Evolutionary conservation across 805 yeast species (phyloP).

Genomic region (Teunomyces atbi): DNA sequence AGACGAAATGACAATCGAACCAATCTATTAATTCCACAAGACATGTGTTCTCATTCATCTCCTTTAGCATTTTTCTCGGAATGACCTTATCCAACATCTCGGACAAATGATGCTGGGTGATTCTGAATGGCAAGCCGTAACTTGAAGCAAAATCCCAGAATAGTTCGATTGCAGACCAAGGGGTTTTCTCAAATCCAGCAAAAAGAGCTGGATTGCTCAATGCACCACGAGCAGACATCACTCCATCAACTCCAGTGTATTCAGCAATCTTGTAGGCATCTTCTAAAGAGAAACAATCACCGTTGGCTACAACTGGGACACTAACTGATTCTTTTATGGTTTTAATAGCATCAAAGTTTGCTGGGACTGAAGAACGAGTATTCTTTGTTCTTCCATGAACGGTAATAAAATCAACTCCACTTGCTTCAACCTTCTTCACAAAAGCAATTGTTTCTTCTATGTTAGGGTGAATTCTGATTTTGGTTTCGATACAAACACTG

Average conservation of each 20-base stretch:
- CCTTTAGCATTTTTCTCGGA: constrained; percentile 33
- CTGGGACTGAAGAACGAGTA: constrained; percentile 83
- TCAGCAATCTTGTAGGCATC: constrained; percentile 66
- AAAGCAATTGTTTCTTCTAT: constrained; percentile 68
- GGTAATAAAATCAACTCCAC: constrained; percentile 92
- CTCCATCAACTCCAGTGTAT: constrained; percentile 80
- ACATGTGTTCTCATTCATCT: constrained; percentile 59
- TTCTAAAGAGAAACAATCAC: constrained; percentile 75
- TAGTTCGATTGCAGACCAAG: constrained; percentile 88
- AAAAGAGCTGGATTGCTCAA: constrained; percentile 86
- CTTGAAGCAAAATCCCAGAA: constrained; percentile 77
- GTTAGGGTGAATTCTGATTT: constrained; percentile 84
- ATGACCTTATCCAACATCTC: constrained; percentile 72
- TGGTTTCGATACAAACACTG: constrained; percentile 78
- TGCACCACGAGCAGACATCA: constrained; percentile 93
- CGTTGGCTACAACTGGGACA: constrained; percentile 93
- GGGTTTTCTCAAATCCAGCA: constrained; percentile 68
- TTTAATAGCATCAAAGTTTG: constrained; percentile 77
- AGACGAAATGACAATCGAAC: constrained; percentile 68
- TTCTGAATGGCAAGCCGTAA: constrained; percentile 81
- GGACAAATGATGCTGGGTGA: constrained; percentile 82
- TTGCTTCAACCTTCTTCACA: constrained; percentile 70
- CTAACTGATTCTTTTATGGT: constrained; percentile 51
- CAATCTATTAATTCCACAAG: constrained; percentile 73
- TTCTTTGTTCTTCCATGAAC: constrained; percentile 89